Base-by-base conservation (phyloP, 164 flowering plant genomes). In the Litsea cubeba region DNA sequence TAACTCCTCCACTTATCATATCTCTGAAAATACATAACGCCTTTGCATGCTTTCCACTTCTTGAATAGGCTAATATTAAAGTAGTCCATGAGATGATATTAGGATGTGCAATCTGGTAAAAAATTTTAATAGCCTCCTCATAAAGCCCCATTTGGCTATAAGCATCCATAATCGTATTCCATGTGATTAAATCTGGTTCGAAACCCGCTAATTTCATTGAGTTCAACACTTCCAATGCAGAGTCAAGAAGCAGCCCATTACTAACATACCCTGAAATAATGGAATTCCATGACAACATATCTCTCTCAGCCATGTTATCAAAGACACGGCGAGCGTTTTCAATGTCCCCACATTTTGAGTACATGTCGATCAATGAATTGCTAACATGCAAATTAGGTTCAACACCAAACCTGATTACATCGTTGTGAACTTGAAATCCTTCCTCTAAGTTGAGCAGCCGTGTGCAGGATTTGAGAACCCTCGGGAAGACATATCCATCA, bases 71-170 rank as follows among this genome's bases (percentile, higher is more conserved):
- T 0, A 85, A 77, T 7, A 87, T 80, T 62, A 89, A 71, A 50
- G 83, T 85, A 11, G 89, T 85, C 87, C 88, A 87, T 12, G 90
- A 86, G 20, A 89, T 82, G 18, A 85, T 76, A 77, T 80, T 86
- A 50, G 87, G 92, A 73, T 82, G 83, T 57, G 74, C 65, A n/a
- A 86, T 83, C 46, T 50, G 71, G 73, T 73, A 76, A 73, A 87
- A 84, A 40, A 84, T 77, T 66, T 73, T 74, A 46, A 51, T 76
- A 65, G 85, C 90, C 75, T 85, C 84, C 71, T 86, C 84, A 79
- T 83, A 86, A 12, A 65, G 71, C 24, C 84, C 90, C 82, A 78
- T 82, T 54, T 81, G 78, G 58, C 89, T 83, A 79, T 86, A 82
- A 62, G 81, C 86, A 79, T 87, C 90, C 78, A 88, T 75, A 6